Evolutionary conservation across 495 filamentous ascomycete genomes (phyloP).

Genomic region (Chlorociboria aeruginascens): DNA sequence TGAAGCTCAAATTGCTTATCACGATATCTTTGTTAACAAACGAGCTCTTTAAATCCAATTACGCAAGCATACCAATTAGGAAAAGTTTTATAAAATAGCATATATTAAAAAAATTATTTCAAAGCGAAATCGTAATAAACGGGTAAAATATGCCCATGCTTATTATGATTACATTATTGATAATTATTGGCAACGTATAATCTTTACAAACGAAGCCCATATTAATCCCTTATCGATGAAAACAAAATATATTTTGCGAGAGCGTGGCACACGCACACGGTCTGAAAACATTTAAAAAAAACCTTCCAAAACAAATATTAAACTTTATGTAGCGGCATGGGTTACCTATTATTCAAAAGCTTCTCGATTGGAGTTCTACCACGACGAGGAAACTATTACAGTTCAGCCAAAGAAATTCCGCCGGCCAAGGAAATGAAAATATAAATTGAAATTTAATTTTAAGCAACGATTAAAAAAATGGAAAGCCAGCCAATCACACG

Average conservation of each 20-base stretch:
- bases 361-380: background rate
- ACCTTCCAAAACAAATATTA: no score
- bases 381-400: background rate
- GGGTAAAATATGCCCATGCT: background rate
- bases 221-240: background rate
- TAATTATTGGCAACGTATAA: background rate
- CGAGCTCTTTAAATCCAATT: background rate
- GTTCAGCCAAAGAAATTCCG: background rate
- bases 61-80: background rate
- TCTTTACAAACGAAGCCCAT: background rate
- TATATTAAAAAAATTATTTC: background rate
- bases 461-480: background rate
- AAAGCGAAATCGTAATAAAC: background rate
- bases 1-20: background rate
- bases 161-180: background rate
- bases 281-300: background rate
- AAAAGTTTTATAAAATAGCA: background rate
- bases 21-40: background rate
- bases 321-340: background rate
- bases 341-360: background rate
- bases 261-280: background rate
- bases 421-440: background rate
- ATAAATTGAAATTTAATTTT: background rate
- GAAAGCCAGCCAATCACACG: background rate
- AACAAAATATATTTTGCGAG: background rate